Conservation (phyloP, 805 yeast genomes). For the Cyberlindnera mississippiensis region DNA sequence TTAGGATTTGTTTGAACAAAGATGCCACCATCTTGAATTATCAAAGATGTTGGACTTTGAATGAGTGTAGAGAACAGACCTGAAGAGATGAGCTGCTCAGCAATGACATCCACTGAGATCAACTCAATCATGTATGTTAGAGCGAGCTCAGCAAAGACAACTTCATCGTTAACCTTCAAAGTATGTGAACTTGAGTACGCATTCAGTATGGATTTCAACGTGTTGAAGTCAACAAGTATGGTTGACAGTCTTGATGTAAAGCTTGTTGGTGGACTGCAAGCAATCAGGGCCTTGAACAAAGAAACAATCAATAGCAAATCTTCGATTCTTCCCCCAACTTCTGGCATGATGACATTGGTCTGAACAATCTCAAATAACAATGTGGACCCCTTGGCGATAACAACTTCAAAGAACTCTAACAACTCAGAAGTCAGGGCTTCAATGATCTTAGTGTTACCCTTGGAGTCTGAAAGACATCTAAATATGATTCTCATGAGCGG, state of each 20-base stretch:
- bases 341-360: conserved; percentile 41
- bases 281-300: conserved; percentile 55
- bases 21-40: conserved; percentile 63
- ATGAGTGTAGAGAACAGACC: conserved; percentile 67
- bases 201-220: conserved; percentile 57
- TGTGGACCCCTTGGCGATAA: conserved; percentile 64
- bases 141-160: conserved; percentile 67
- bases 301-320: conserved; percentile 63
- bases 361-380: conserved; percentile 56
- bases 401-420: conserved; percentile 53
- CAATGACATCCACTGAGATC: conserved; percentile 55
- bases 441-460: conserved; percentile 38
- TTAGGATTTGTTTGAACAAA: conserved; percentile 48
- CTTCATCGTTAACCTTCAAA: conserved; percentile 56
- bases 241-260: conserved; percentile 49
- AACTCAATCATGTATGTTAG: conserved; percentile 67
- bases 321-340: conserved; percentile 48
- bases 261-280: conserved; percentile 42
- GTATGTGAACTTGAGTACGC: conserved; percentile 67
- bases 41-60: conserved; percentile 69
- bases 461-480: conserved; percentile 43
- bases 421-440: conserved; percentile 49
- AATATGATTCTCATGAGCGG: conserved; percentile 58
- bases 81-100: conserved; percentile 56
- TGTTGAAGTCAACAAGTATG: conserved; percentile 51